A percentile compares a stretch with the other conserved stretches of the same genome.
phyloP scores from a whole-genome alignment of 176 grass and related monocot genomes.

The Musa itinerans region DNA sequence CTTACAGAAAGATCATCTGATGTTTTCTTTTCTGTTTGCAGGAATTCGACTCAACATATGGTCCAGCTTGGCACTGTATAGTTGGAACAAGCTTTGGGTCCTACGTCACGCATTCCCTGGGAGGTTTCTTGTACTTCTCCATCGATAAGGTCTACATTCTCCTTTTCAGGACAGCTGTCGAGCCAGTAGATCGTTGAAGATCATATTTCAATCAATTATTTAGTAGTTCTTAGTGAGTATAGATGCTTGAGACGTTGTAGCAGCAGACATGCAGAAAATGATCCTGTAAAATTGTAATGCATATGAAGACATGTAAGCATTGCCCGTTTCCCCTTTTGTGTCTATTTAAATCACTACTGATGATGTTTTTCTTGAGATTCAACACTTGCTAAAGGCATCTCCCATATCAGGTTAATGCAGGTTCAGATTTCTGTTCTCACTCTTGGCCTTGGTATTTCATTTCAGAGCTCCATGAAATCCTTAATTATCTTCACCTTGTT shows the following conservation, averaged over 20 bases:
- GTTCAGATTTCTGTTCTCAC: neutral
- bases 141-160: conserved; percentile 19
- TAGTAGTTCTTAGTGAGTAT: neutral
- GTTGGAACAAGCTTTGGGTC: conserved; percentile 94
- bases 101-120: conserved; percentile 85
- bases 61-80: conserved; percentile 97
- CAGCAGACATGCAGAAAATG: neutral
- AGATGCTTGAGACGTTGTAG: neutral
- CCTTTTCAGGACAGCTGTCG: conserved; percentile 2
- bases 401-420: neutral
- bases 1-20: too few relatives aligned
- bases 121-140: conserved; percentile 30
- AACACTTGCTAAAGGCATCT: neutral
- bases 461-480: neutral
- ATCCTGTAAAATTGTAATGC: neutral
- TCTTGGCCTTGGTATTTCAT: neutral
- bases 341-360: neutral
- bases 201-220: neutral
- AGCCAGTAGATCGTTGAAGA: conserved; percentile 6
- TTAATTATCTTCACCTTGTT: neutral
- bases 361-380: neutral
- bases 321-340: neutral
- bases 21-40: conserved; percentile 31
- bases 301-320: neutral
- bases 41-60: conserved; percentile 86